These are phyloP conservation scores for Mycena belliarum DNA, from an alignment of 768 basidiomycete species.

Conservation along the genomic window DNA sequence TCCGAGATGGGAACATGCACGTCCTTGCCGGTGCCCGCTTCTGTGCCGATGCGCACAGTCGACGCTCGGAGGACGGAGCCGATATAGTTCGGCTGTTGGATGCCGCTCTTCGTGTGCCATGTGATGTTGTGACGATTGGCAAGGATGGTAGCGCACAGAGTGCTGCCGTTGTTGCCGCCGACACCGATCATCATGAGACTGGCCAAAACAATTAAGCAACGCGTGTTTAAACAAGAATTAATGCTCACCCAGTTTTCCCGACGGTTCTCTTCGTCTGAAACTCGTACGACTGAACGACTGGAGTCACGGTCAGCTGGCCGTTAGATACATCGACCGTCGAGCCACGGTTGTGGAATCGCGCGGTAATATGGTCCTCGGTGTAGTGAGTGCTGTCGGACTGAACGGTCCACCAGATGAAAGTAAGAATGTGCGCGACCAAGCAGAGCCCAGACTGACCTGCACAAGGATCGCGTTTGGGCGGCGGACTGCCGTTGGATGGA, in stretches of 20 bases:
- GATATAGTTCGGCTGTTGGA: conserved; percentile 96
- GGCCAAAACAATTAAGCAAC: not conserved
- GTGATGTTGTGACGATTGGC: conserved; percentile 93
- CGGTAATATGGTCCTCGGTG: conserved; percentile 78
- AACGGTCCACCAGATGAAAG: too few species aligned
- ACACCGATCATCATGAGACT: conserved; percentile 97
- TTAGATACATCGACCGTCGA: conserved; percentile 67
- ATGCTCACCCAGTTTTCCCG: conserved; percentile 85
- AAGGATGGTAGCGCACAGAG: conserved; percentile 89
- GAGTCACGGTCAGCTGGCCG: conserved; percentile 77
- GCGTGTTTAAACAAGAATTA: not conserved
- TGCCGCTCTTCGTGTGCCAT: conserved; percentile 91
- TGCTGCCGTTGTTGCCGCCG: conserved; percentile 96
- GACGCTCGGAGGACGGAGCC: conserved; percentile 97
- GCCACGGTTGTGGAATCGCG: conserved; percentile 81
- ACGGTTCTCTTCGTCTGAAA: conserved; percentile 88
- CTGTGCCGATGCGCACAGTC: conserved; percentile 87
- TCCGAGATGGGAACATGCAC: conserved; percentile 90
- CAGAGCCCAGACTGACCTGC: not conserved
- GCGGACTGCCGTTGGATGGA: conserved; percentile 86
- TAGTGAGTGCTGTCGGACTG: conserved; percentile 80
- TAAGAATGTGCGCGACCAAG: too few species aligned
- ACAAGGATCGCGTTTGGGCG: conserved; percentile 76
- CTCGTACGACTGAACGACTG: conserved; percentile 79
- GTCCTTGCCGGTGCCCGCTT: conserved; percentile 80